Base-by-base conservation (phyloP, 768 basidiomycete species). In the Serendipita sp. region DNA sequence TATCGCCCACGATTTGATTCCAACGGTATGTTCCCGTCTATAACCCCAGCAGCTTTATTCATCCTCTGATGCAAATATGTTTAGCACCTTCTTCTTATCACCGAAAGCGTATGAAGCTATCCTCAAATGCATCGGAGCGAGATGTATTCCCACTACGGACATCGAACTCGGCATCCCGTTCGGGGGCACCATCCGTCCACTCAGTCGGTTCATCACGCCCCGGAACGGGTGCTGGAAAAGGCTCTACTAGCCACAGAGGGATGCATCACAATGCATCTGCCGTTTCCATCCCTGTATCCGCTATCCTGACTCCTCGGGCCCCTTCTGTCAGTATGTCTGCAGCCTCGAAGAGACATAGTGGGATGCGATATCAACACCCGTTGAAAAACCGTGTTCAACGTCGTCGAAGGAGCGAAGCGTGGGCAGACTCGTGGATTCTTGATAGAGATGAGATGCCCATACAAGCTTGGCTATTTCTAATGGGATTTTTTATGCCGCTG, bases 51-150 rank as follows among this genome's bases (percentile, higher is more conserved):
- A 23, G 23, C 23, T 38, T 34, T 11, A n/a, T 60, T 8, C 4
- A 34, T 60, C 11, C 28, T 32, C 8, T 60, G 4, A 23, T 18
- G 5, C 56, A 23, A 60, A 60, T 60, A 28, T 5, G 18, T 34
- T 28, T 34, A 60, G 56, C 56, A 11, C 56, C 56, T 38, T 60
- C 56, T 2, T 60, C 56, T 11, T 60, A 60, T 34, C 18, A 60
- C 35, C 56, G 56, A 3, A 60, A 60, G 56, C 56, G 56, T 10
- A 32, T 60, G 56, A 60, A 60, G 56, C 34, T 60, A 35, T 60
- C 56, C 4, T 60, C 56, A 10, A 60, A 60, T 38, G 56, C 28
- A 1, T 60, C 56, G n/a, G 56, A 60, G 35, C 13, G 35, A 35
- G 56, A 60, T 34, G 56, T 35, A 3, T 32, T 38, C 8, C 30